Evolutionary conservation across 768 basidiomycete species (phyloP).

Genomic region (Boletus speciosus): DNA sequence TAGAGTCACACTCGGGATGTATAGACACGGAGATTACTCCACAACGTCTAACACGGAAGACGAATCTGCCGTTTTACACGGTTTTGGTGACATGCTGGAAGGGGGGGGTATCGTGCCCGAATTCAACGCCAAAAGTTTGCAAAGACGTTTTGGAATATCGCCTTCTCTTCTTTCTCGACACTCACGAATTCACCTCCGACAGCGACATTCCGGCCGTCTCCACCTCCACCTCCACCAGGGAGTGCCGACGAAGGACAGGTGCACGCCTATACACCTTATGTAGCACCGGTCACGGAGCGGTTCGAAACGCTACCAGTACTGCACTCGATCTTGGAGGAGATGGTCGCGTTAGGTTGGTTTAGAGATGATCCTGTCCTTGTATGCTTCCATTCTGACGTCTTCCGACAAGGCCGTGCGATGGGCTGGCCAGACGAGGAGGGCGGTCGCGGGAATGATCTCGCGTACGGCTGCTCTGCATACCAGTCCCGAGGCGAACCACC

Average conservation of each 20-base stretch:
- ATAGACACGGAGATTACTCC: constrained; percentile 43
- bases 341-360: constrained; percentile 39
- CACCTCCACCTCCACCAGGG: constrained; percentile 31
- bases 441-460: constrained; percentile 40
- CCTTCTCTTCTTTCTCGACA: constrained; percentile 50
- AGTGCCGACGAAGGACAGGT: constrained; percentile 19
- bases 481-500: constrained; percentile 42
- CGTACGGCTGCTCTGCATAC: constrained; percentile 38
- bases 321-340: constrained; percentile 44
- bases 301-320: constrained; percentile 46
- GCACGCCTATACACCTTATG: constrained; percentile 38
- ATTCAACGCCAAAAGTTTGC: constrained; percentile 60
- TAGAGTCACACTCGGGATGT: constrained; percentile 50
- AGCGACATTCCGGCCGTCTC: constrained; percentile 49
- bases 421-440: constrained; percentile 43
- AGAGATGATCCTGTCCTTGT: not conserved
- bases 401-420: constrained; percentile 14
- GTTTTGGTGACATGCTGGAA: constrained; percentile 43
- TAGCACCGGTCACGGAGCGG: constrained; percentile 39
- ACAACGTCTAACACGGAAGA: constrained; percentile 39
- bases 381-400: not conserved
- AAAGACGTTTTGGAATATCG: constrained; percentile 66
- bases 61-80: constrained; percentile 42
- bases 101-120: constrained; percentile 54
- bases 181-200: constrained; percentile 48